Base-by-base conservation (phyloP, 306 rosid species). In the Amphicarpaea edgeworthii region DNA sequence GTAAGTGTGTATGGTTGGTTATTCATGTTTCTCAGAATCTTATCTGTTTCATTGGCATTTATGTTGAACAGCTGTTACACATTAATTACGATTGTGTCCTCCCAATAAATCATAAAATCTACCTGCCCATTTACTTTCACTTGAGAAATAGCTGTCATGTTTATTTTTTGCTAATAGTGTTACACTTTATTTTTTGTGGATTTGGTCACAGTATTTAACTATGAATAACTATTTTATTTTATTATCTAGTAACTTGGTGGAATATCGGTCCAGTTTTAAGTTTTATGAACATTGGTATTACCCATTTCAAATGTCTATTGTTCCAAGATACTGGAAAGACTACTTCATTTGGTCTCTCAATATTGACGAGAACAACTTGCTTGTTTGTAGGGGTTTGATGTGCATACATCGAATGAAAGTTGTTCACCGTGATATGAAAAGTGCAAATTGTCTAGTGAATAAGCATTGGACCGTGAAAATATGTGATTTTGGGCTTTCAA, bases 401-500 rank as follows among this genome's bases (percentile, higher is more conserved):
- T 92, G 98, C 84, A 80, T 95, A 77, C 99, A 95, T 73, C 91
- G 99, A 51, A 95, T 95, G 99, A 95, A 95, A 87, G 84, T 95
- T 60, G 92, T 90, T 82, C 99, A 95, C 79, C 96, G 97, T 15
- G 99, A 95, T 82, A 78, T 95, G 42, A 95, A 95, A 80, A 95
- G 96, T 78, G 99, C 99, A 59, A 95, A 95, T 61, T 95, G 98
- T 81, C 93, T 95, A 3, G 99, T 95, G 85, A 90, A 95, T 75
- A 95, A 95, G 84, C 98, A 92, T 70, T 95, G 88, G 93, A 81
- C 93, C 0, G 97, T 95, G 73, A 96, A 96, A 89, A 89, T 96
- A 63, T 96, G 99, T 81, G 99, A 96, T 86, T 96, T 96, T 80
- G 99, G 99, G 78, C 98, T 96, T 69, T 96, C 99, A 40, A 90